phyloP scores from a whole-genome alignment of 192 early-diverging fungal genomes.

The Gorgonomyces haynaldii region DNA sequence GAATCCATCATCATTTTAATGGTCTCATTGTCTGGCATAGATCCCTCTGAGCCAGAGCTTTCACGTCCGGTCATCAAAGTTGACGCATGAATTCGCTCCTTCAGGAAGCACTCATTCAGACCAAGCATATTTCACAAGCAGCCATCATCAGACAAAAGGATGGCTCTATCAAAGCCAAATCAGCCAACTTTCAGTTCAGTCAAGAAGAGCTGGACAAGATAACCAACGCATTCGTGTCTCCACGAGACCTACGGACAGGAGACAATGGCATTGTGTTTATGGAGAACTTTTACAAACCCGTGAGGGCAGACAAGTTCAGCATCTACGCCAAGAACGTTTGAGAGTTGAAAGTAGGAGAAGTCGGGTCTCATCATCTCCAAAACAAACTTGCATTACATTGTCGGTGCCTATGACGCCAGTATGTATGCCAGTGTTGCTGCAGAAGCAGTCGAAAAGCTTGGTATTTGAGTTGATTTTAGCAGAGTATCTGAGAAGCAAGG shows the following conservation, averaged over 20 bases:
- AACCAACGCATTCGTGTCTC: slow-evolving; percentile 30
- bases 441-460: slow-evolving; percentile 44
- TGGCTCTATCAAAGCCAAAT: slow-evolving; percentile 40
- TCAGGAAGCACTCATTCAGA: slow-evolving; percentile 37
- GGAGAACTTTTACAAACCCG: slow-evolving; percentile 27
- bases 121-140: slow-evolving; percentile 32
- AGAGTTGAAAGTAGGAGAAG: slow-evolving; percentile 19
- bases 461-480: slow-evolving; percentile 18
- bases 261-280: slow-evolving; percentile 32
- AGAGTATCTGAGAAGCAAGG: slow-evolving; percentile 38
- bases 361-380: slow-evolving; percentile 31
- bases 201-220: slow-evolving; percentile 24
- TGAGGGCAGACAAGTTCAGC: slow-evolving; percentile 30
- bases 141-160: slow-evolving; percentile 41
- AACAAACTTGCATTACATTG: slow-evolving; percentile 35
- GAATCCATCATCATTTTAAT: not conserved
- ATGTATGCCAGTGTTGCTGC: slow-evolving; percentile 44
- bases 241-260: slow-evolving; percentile 27
- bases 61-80: not conserved
- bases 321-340: slow-evolving; percentile 42
- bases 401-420: slow-evolving; percentile 29
- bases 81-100: slow-evolving; percentile 33
- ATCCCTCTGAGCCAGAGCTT: not conserved
- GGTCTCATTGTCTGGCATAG: not conserved
- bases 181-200: slow-evolving; percentile 25